Base-by-base conservation (phyloP, 2,329 filamentous ascomycete species). In the Fusarium proliferatum region DNA sequence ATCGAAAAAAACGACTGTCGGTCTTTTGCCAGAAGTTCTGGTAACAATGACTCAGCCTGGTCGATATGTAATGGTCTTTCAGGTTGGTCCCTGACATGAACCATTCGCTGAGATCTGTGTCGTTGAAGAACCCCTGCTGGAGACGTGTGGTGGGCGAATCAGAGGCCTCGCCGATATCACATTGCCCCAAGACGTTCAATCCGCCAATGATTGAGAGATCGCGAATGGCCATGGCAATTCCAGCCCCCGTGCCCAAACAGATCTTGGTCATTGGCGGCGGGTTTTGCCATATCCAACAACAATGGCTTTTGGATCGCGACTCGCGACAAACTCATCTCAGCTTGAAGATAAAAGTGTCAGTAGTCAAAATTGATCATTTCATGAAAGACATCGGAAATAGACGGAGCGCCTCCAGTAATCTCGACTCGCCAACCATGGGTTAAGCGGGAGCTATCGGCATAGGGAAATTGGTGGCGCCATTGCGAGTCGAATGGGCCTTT, bases 251-350 rank as follows among this genome's bases (percentile, higher is more conserved):
- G 76, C 64, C 36, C 56, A 48, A 62, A 42, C 17, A 56, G 53
- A 51, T 74, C 56, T 74, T 71, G 66, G 43, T 65, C 61, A 78
- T 78, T 78, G 74, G 76, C 60, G 64, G 67, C 21, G n/a, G 26
- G 38, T 45, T 12, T n/a, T 51, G 28, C 23, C 65, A 63, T 72
- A 33, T 36, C 39, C 51, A 26, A 51, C 38, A 48, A 51, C 19
- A 58, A 58, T 69, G n/a, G 36, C 11, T 45, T 41, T 39, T 39
- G 28, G 7, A 41, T 64, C 23, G 19, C 8, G 48, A 48, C 66
- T 60, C 66, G 59, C 71, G 72, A 66, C 39, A 30, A 34, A 71
- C 33, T 46, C 51, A 61, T 36, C 59, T 33, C 48, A 51, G 36
- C 16, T 51, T 13, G 8, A 38, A 23, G 56, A 38, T 23, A n/a